These are phyloP conservation scores for Alternaria atra DNA, from an alignment of 2,329 filamentous ascomycete genomes.

Conservation along the genomic window DNA sequence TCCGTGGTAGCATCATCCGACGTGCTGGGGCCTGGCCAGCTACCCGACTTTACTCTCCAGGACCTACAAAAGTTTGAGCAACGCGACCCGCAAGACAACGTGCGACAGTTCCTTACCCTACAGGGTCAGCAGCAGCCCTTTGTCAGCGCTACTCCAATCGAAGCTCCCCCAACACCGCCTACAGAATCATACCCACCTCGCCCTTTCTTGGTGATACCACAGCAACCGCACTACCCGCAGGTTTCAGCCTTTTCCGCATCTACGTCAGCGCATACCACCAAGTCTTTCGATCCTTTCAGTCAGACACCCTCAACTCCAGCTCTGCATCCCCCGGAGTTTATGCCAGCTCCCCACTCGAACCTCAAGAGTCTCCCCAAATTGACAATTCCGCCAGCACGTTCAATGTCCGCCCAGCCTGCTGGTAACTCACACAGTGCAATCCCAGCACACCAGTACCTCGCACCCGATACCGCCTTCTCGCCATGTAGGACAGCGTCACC, in stretches of 20 bases:
- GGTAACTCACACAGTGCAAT: slow-evolving; percentile 36
- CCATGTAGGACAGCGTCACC: slow-evolving; percentile 63
- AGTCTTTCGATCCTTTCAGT: slow-evolving; percentile 40
- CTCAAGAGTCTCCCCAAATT: slow-evolving; percentile 65
- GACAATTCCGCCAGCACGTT: slow-evolving; percentile 60
- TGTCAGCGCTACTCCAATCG: slow-evolving; percentile 73
- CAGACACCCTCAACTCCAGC: slow-evolving; percentile 33
- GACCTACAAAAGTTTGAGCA: slow-evolving; percentile 75
- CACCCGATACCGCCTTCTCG: slow-evolving; percentile 54
- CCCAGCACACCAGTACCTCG: slow-evolving; percentile 36
- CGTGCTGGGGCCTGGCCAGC: slow-evolving; percentile 75
- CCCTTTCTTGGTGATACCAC: slow-evolving; percentile 43
- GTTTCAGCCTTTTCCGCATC: slow-evolving; percentile 48
- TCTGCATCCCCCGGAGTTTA: slow-evolving; percentile 50
- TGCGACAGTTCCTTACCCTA: slow-evolving; percentile 88
- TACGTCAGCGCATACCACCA: slow-evolving; percentile 45
- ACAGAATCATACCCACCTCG: slow-evolving; percentile 53
- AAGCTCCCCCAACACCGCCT: slow-evolving; percentile 51
- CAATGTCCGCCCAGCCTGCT: slow-evolving; percentile 46
- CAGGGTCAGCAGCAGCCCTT: slow-evolving; percentile 72
- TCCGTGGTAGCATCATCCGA: slow-evolving; percentile 93
- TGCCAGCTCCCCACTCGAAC: slow-evolving; percentile 59
- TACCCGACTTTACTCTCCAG: slow-evolving; percentile 73
- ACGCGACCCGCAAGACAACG: slow-evolving; percentile 89
- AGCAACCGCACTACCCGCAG: slow-evolving; percentile 37